These are phyloP conservation scores for Candida anutae DNA, from an alignment of 1,139 yeast genomes.

Conservation along the genomic window DNA sequence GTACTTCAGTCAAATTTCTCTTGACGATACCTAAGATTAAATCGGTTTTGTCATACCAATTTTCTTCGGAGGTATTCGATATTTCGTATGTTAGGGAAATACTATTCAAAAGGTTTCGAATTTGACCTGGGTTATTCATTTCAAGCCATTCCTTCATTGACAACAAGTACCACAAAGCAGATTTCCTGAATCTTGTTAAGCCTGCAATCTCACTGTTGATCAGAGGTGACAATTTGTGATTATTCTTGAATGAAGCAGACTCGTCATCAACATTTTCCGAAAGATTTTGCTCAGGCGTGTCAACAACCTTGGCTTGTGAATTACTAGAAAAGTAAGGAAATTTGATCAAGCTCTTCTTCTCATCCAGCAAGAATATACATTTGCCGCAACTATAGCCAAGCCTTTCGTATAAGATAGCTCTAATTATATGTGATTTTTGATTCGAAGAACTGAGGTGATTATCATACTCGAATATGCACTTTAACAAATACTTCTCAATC, in stretches of 20 bases:
- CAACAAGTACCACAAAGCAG: slow-evolving; percentile 70
- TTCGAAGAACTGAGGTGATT: slow-evolving; percentile 25
- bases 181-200: slow-evolving; percentile 57
- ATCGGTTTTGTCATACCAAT: slow-evolving; percentile 33
- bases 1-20: slow-evolving; percentile 7
- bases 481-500: slow-evolving; percentile 37
- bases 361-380: slow-evolving; percentile 15
- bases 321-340: slow-evolving; percentile 3
- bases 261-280: slow-evolving; percentile 3
- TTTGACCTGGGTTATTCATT: slow-evolving; percentile 21
- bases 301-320: slow-evolving; percentile 3
- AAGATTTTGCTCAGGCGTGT: neutral
- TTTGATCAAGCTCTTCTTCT: slow-evolving; percentile 8
- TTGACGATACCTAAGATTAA: slow-evolving; percentile 25
- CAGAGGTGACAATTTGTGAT: slow-evolving; percentile 27
- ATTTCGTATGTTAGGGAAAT: slow-evolving; percentile 16
- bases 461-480: slow-evolving; percentile 32
- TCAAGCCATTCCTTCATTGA: slow-evolving; percentile 70
- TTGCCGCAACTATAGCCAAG: slow-evolving; percentile 32
- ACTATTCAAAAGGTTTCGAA: slow-evolving; percentile 16
- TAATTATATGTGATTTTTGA: slow-evolving; percentile 30
- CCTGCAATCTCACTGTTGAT: slow-evolving; percentile 38
- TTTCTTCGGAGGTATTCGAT: slow-evolving; percentile 10
- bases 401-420: slow-evolving; percentile 34
- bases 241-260: slow-evolving; percentile 18